A percentile compares a stretch with the other conserved stretches of the same genome.
Conservation (phyloP, 257 asterid species). For the Haberlea rhodopensis region DNA sequence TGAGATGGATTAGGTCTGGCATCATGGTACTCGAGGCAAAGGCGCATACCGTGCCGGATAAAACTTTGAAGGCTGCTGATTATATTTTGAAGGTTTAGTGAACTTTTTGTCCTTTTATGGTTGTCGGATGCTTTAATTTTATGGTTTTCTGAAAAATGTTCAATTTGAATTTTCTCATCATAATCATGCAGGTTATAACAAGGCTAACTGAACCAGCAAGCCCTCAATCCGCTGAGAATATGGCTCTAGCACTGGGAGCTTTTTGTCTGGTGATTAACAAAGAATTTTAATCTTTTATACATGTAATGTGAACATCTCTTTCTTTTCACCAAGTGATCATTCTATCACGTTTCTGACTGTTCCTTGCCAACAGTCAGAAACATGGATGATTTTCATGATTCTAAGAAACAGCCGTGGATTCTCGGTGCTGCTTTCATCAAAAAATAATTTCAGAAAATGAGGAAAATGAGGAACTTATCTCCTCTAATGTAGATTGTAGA, state of each 20-base stretch:
- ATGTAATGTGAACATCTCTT: not conserved
- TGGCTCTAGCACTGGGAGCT: constrained; percentile 84
- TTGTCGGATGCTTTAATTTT: constrained; percentile 17
- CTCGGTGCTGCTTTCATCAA: constrained; percentile 5
- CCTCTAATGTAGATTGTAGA: not conserved
- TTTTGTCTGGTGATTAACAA: constrained; percentile 63
- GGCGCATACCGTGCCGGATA: constrained; percentile 54
- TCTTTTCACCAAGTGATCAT: not conserved
- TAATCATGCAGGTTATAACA: constrained; percentile 52
- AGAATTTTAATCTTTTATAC: constrained; percentile 6
- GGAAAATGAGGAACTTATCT: constrained; percentile 2
- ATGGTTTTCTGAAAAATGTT: constrained; percentile 16
- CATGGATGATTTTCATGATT: not conserved
- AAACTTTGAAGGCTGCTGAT: constrained; percentile 65
- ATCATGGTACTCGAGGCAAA: constrained; percentile 55
- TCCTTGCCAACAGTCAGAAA: not conserved
- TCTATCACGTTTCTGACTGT: not conserved
- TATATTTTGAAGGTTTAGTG: constrained; percentile 71
- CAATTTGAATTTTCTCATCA: constrained; percentile 14
- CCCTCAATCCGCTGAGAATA: constrained; percentile 89
- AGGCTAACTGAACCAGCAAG: constrained; percentile 61
- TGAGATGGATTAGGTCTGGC: constrained; percentile 84
- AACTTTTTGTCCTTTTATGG: constrained; percentile 14
- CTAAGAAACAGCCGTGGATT: not conserved
- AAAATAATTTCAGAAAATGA: not conserved